Conservation (phyloP, 192 early-diverging fungal species). For the Backusella macrospora region DNA sequence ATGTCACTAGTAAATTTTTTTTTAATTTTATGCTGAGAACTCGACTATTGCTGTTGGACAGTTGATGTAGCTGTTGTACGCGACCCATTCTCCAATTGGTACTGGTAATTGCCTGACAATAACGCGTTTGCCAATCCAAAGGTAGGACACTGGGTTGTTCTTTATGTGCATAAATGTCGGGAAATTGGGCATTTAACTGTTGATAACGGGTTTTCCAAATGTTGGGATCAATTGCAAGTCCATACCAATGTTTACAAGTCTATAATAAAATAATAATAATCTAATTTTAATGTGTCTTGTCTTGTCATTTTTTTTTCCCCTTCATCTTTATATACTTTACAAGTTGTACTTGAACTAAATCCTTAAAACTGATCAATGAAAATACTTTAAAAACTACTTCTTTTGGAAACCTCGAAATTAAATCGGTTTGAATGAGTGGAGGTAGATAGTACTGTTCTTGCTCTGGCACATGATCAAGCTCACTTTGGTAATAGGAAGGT, state of each 20-base stretch:
- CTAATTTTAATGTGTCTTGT: too few species aligned
- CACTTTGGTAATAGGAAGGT: conserved; percentile 5
- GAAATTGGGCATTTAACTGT: conserved; percentile 18
- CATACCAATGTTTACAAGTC: conserved; percentile 33
- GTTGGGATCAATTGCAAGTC: conserved; percentile 29
- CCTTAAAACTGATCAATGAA: conserved; percentile 25
- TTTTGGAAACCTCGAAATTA: conserved; percentile 28
- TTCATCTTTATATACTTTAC: too few species aligned
- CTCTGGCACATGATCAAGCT: conserved; percentile 25
- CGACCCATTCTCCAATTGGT: conserved; percentile 35
- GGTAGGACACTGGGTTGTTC: neutral
- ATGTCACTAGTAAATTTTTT: conserved; percentile 24
- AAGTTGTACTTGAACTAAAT: conserved; percentile 35
- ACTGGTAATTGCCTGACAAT: conserved; percentile 24
- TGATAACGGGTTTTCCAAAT: conserved; percentile 30
- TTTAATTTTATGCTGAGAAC: conserved; percentile 32
- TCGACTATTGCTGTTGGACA: conserved; percentile 20
- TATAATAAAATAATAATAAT: too few species aligned
- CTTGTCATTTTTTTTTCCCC: too few species aligned
- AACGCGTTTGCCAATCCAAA: conserved; percentile 31
- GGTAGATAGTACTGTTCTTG: neutral
- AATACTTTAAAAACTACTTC: conserved; percentile 32
- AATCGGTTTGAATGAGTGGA: conserved; percentile 15
- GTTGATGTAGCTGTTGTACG: conserved; percentile 24
- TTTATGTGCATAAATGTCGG: conserved; percentile 27